Evolutionary conservation across 257 asterid genomes (phyloP).

Genomic region (Penstemon davidsonii): DNA sequence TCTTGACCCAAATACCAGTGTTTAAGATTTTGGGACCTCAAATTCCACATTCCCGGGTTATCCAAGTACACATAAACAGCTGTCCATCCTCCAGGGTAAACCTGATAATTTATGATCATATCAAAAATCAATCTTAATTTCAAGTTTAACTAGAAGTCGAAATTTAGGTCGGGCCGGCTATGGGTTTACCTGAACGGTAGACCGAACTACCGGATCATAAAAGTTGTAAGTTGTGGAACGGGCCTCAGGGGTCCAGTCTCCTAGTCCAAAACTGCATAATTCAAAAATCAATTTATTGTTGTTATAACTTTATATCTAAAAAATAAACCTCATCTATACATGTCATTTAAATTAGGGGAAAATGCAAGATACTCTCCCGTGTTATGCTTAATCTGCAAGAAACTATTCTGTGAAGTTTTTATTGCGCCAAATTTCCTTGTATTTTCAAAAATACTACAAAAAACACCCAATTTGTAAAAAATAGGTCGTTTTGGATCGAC

Average conservation of each 20-base stretch:
- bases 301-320: too few relatives aligned
- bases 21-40: constrained; percentile 60
- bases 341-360: too few relatives aligned
- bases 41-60: constrained; percentile 90
- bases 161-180: neutral
- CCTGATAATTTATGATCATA: constrained; percentile 33
- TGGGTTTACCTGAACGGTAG: constrained; percentile 55
- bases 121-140: neutral
- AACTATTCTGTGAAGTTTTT: too few relatives aligned
- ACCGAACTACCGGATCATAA: constrained; percentile 56
- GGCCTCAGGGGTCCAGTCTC: constrained; percentile 46
- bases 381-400: too few relatives aligned
- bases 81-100: constrained; percentile 71
- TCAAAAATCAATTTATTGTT: too few relatives aligned
- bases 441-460: too few relatives aligned
- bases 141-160: neutral
- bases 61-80: constrained; percentile 63
- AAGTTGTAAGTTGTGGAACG: constrained; percentile 42
- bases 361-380: too few relatives aligned
- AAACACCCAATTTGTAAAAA: too few relatives aligned
- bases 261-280: constrained; percentile 44
- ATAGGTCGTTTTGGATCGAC: too few relatives aligned
- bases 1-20: constrained; percentile 74
- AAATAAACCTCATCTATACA: too few relatives aligned
- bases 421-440: too few relatives aligned